Base-by-base conservation (phyloP, 83 land plant genomes). In the Larix sibirica region DNA sequence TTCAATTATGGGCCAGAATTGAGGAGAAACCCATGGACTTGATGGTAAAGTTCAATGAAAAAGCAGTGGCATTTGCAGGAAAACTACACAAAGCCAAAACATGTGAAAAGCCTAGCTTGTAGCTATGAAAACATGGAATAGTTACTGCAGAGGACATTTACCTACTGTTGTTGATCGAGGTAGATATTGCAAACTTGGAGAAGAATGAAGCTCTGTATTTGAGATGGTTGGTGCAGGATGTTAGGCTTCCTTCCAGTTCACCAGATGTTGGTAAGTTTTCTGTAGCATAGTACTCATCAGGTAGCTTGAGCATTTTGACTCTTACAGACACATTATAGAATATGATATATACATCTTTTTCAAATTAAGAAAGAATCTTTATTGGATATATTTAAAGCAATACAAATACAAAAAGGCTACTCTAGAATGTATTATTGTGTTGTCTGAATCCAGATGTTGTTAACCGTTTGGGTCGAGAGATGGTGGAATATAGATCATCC, bases 371-470 rank as follows among this genome's bases (percentile, higher is more conserved):
- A 33, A 33, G 36, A 33, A 33, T 33, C 36, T 33, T 33, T 0
- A 1, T 33, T 33, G 36, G 36, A 33, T 33, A 33, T 33, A 33
- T 33, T 33, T 33, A 33, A 33, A 33, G 36, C 36, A 33, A 33
- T 33, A 33, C 36, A 33, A 33, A 33, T 33, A 1, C 36, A 33
- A 33, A 33, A 33, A 33, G 36, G 36, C 36, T 33, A 33, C 1
- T 33, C 1, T 33, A 33, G 1, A 0, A 33, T 33, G 36, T 33
- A 33, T 1, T 33, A 33, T 1, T 42, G 1, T 40, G 6, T 6
- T 71, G 76, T 6, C 18, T 71, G 47, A 33, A 20, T 8, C n/a
- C 76, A 71, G 76, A 71, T 71, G 21, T 71, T 71, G 76, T 71
- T 4, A 5, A 18, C 20, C 40, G 76, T 23, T 71, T 71, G n/a